Conservation (phyloP, 2,329 filamentous ascomycete species). For the Erysiphe pisi region DNA sequence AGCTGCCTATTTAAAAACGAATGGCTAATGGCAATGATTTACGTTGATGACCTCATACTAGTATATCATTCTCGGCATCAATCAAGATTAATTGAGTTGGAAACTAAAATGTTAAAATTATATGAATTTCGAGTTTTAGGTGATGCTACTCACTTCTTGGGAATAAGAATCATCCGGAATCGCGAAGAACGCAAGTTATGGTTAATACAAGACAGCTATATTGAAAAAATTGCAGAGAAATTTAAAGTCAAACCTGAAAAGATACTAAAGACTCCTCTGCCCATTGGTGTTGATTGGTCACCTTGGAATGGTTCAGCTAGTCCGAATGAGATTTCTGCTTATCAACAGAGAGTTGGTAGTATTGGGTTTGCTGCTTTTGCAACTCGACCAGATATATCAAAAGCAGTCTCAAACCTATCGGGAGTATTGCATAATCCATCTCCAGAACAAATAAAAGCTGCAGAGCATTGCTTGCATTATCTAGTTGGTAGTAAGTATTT, state of each 20-base stretch:
- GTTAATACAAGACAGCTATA: constrained; percentile 22
- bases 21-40: neutral
- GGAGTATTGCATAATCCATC: constrained; percentile 25
- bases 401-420: constrained; percentile 21
- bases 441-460: constrained; percentile 16
- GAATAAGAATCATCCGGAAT: constrained; percentile 1
- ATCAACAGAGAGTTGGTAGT: constrained; percentile 16
- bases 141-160: constrained; percentile 14
- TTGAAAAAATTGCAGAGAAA: constrained; percentile 23
- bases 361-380: constrained; percentile 25
- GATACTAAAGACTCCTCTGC: neutral
- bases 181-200: neutral
- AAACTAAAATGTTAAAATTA: neutral
- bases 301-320: neutral
- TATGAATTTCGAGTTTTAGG: constrained; percentile 10
- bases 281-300: constrained; percentile 6
- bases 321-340: constrained; percentile 16
- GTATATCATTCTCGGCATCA: neutral
- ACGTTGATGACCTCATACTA: neutral
- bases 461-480: neutral
- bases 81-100: neutral
- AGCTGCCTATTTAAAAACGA: neutral
- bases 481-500: neutral
- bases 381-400: constrained; percentile 5
- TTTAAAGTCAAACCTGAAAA: constrained; percentile 6